Conservation (phyloP, 2,329 filamentous ascomycete species). For the Cladosporium cucumerinum region DNA sequence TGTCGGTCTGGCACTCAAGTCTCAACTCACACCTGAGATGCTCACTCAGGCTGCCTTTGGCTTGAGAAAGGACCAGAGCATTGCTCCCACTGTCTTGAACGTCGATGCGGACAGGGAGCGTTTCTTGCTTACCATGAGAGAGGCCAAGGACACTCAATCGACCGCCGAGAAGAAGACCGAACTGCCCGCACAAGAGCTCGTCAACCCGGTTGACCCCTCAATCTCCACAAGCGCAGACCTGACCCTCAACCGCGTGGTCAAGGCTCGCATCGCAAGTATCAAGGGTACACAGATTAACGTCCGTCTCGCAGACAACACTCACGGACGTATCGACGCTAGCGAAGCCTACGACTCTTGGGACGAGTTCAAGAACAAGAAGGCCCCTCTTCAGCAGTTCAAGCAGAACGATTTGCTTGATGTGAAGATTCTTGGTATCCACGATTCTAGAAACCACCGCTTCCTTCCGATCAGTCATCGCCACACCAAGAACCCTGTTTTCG, state of each 20-base stretch:
- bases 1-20: constrained; percentile 75
- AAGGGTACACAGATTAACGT: constrained; percentile 94
- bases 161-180: constrained; percentile 28
- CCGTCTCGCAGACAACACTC: constrained; percentile 77
- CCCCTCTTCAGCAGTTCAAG: constrained; percentile 71
- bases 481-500: constrained; percentile 74
- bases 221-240: constrained; percentile 69
- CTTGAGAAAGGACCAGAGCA: constrained; percentile 69
- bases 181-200: constrained; percentile 36
- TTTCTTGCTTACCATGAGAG: constrained; percentile 63
- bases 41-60: constrained; percentile 71
- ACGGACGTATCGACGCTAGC: constrained; percentile 90
- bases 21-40: constrained; percentile 69
- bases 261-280: constrained; percentile 75
- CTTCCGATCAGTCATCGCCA: constrained; percentile 84
- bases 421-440: constrained; percentile 80
- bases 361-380: constrained; percentile 76
- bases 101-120: constrained; percentile 68
- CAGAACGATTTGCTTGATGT: constrained; percentile 69
- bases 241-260: constrained; percentile 66
- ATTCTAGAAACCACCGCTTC: constrained; percentile 86
- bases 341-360: constrained; percentile 88
- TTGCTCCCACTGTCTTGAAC: constrained; percentile 68
- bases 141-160: constrained; percentile 44
- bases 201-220: constrained; percentile 63